A percentile compares a stretch with the other conserved stretches of the same genome.
phyloP scores from a whole-genome alignment of 2,329 filamentous ascomycete species.

The Huntiella decipiens region DNA sequence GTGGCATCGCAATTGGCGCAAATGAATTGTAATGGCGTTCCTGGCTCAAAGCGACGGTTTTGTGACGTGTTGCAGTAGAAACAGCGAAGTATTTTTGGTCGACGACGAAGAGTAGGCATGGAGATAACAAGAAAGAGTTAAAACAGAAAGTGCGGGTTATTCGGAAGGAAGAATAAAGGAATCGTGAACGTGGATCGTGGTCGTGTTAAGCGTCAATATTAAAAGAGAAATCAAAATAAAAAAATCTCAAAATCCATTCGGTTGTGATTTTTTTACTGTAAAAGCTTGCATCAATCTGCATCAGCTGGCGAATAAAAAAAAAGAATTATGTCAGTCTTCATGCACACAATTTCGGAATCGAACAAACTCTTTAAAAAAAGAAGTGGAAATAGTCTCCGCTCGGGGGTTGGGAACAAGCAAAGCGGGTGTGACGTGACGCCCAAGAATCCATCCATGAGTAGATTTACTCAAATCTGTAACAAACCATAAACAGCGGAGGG shows the following conservation, averaged over 20 bases:
- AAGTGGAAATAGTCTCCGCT: no score
- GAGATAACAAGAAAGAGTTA: neutral
- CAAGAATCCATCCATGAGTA: no score
- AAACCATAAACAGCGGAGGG: no score
- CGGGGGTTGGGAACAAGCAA: no score
- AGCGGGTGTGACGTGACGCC: no score
- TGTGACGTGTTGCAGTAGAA: conserved; percentile 69
- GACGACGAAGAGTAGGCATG: conserved; percentile 13
- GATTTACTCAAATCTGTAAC: no score
- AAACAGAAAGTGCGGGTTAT: neutral
- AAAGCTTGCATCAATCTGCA: neutral
- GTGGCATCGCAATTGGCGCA: conserved; percentile 67
- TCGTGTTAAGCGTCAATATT: no score
- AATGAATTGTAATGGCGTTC: conserved; percentile 38
- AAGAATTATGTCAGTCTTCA: neutral
- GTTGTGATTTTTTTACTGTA: no score
- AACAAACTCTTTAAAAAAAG: neutral
- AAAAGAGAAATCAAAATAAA: no score
- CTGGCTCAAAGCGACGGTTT: conserved; percentile 35
- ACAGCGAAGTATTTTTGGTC: conserved; percentile 38
- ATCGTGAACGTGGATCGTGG: no score
- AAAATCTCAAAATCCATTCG: no score
- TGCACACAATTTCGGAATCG: neutral
- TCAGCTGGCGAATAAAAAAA: neutral
- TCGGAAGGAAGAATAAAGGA: neutral